phyloP scores from a whole-genome alignment of 805 yeast species.

The Candida ulmi region DNA sequence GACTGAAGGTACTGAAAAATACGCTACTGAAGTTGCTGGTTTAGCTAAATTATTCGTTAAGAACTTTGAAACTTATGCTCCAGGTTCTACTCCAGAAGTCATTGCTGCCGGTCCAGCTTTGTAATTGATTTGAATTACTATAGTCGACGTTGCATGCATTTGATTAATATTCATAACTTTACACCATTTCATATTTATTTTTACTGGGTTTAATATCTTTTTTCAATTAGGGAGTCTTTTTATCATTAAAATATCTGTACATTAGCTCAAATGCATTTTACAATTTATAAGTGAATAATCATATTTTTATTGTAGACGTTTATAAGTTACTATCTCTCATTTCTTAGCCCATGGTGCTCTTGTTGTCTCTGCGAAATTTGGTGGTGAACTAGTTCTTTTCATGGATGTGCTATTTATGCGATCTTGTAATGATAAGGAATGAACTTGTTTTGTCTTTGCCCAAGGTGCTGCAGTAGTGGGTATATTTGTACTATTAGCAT shows the following conservation, averaged over 20 bases:
- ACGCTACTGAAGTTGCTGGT: constrained; percentile 47
- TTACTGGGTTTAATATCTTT: neutral
- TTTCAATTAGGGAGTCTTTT: neutral
- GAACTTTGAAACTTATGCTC: constrained; percentile 81
- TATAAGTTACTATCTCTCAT: too few relatives aligned
- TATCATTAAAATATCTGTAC: neutral
- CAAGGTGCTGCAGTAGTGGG: constrained; percentile 12
- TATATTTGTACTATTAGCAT: too few relatives aligned
- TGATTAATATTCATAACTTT: neutral
- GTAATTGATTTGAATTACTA: neutral
- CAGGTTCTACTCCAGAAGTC: constrained; percentile 80
- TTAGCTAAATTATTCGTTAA: constrained; percentile 77
- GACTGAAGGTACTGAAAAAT: constrained; percentile 54
- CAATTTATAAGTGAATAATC: neutral
- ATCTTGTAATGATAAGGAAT: constrained; percentile 11
- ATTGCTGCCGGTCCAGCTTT: constrained; percentile 83
- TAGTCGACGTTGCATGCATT: too few relatives aligned
- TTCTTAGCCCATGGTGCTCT: constrained; percentile 17
- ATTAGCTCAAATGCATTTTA: neutral
- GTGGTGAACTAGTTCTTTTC: constrained; percentile 2
- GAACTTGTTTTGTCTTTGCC: neutral
- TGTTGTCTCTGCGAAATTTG: constrained; percentile 3
- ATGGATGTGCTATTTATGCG: neutral
- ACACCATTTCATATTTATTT: neutral
- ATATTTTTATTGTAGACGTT: too few relatives aligned